Conservation (phyloP, 2,329 filamentous ascomycete species). For the Arthrobotrys pseudoclavata region DNA sequence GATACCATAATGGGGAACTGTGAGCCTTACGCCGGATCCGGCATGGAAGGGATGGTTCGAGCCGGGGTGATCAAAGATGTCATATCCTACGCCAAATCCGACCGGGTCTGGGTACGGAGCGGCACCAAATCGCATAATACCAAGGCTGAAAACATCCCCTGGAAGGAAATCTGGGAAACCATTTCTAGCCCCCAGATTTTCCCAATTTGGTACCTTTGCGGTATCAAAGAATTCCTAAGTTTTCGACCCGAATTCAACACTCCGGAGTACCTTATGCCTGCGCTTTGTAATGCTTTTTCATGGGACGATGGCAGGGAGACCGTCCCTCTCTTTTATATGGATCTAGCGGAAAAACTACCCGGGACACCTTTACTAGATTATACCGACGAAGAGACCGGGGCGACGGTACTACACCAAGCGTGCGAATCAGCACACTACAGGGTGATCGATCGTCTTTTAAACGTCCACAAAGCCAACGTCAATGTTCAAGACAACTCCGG, state of each 20-base stretch:
- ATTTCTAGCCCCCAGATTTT: not conserved
- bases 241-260: conserved; percentile 27
- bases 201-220: not conserved
- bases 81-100: conserved; percentile 1
- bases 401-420: conserved; percentile 38
- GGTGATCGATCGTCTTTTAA: not conserved
- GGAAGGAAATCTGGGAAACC: conserved; percentile 39
- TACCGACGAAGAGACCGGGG: not conserved
- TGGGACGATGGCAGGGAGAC: not conserved
- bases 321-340: conserved; percentile 14
- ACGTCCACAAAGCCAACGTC: conserved; percentile 3
- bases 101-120: no score
- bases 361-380: not conserved
- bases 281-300: not conserved
- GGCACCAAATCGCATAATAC: no score
- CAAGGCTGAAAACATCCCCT: conserved; percentile 5
- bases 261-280: conserved; percentile 3
- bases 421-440: conserved; percentile 6
- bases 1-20: conserved; percentile 17
- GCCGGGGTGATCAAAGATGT: not conserved
- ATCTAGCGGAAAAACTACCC: not conserved
- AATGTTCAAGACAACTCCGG: conserved; percentile 34
- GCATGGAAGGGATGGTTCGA: not conserved
- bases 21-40: conserved; percentile 11
- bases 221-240: not conserved